These are phyloP conservation scores for Nakataea oryzae DNA, from an alignment of 2,329 filamentous ascomycete genomes.

Conservation along the genomic window DNA sequence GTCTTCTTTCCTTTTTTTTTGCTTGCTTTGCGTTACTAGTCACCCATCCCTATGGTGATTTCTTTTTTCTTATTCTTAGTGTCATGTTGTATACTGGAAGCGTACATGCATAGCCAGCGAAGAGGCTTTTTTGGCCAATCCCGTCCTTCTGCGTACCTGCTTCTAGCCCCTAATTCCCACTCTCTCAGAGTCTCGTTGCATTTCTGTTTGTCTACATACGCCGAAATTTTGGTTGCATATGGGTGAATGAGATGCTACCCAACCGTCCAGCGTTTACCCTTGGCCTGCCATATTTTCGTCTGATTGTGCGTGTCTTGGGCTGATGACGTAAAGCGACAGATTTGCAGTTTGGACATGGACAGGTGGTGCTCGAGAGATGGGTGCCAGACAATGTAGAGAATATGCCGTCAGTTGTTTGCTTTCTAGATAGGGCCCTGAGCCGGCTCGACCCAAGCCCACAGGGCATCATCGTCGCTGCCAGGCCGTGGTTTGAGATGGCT, in stretches of 20 bases:
- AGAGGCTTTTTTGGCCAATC: background rate
- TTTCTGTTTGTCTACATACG: background rate
- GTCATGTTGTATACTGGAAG: background rate
- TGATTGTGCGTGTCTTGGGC: background rate
- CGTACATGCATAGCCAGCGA: conserved; percentile 2
- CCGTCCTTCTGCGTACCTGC: too few species aligned
- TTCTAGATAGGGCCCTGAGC: too few species aligned
- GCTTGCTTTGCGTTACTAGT: background rate
- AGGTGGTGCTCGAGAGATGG: background rate
- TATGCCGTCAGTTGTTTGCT: too few species aligned
- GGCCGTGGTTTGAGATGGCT: too few species aligned
- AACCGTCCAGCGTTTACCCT: background rate
- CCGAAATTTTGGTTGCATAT: background rate
- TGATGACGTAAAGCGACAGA: background rate
- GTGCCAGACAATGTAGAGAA: background rate
- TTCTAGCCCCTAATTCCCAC: too few species aligned
- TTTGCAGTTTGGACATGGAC: background rate
- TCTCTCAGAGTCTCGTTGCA: too few species aligned
- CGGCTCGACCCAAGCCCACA: too few species aligned
- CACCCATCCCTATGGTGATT: background rate
- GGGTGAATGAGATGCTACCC: background rate
- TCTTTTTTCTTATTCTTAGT: background rate
- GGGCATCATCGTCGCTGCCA: too few species aligned
- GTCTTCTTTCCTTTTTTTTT: background rate
- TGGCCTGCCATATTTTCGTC: background rate